Conservation (phyloP, 202 grass and related monocot genomes). For the Setaria viridis region DNA sequence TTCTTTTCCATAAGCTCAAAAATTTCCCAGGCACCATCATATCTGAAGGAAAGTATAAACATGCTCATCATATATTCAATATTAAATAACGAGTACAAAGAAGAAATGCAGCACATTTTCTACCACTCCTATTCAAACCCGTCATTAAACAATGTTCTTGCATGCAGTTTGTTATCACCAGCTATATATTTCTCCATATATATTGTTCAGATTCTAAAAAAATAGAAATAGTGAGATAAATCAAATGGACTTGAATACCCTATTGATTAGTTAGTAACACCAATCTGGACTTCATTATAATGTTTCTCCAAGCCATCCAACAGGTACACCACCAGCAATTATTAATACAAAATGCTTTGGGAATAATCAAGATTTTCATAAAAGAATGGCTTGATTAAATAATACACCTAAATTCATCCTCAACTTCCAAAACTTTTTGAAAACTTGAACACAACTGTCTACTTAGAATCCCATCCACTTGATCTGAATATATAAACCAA, state of each 20-base stretch:
- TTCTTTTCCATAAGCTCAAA: constrained; percentile 81
- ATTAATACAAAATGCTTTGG: not conserved
- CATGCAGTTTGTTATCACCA: not conserved
- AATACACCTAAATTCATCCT: not conserved
- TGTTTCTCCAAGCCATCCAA: not conserved
- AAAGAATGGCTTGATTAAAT: not conserved
- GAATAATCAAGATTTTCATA: not conserved
- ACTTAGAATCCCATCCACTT: not conserved
- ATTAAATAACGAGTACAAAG: not conserved
- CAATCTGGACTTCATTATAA: not conserved
- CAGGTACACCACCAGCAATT: not conserved
- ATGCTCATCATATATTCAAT: constrained; percentile 27
- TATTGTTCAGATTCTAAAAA: not conserved
- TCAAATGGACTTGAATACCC: not conserved
- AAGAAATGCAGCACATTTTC: not conserved
- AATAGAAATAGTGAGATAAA: not conserved
- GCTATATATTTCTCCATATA: not conserved
- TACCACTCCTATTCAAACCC: constrained; percentile 1
- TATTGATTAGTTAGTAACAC: not conserved
- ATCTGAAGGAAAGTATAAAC: constrained; percentile 54
- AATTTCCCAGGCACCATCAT: constrained; percentile 78
- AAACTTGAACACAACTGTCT: not conserved
- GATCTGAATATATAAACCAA: not conserved
- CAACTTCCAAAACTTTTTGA: not conserved
- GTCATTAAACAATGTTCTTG: not conserved